Conservation (phyloP, 2,329 filamentous ascomycete genomes). For the Beauveria scarabaeidicola region DNA sequence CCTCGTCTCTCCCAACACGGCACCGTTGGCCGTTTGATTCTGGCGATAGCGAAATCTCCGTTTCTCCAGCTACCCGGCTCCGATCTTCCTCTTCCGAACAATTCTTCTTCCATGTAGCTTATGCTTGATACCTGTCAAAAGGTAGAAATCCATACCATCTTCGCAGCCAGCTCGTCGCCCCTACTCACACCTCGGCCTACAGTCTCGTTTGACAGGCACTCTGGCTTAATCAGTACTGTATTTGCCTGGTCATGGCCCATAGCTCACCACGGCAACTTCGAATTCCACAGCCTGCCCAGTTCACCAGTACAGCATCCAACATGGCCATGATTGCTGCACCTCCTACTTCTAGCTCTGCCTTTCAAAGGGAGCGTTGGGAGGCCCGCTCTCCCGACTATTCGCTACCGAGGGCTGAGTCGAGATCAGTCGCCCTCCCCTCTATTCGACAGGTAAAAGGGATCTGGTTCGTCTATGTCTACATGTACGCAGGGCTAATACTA, state of each 20-base stretch:
- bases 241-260: conserved; percentile 29
- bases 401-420: conserved; percentile 28
- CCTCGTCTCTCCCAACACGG: not conserved
- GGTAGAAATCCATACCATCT: not conserved
- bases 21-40: not conserved
- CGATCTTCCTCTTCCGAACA: not conserved
- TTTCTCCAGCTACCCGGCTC: not conserved
- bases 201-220: conserved; percentile 1
- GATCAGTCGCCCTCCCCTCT: conserved; percentile 39
- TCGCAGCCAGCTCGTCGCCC: not conserved
- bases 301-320: conserved; percentile 23
- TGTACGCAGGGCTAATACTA: conserved; percentile 15
- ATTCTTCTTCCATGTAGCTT: not conserved
- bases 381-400: conserved; percentile 26
- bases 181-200: not conserved
- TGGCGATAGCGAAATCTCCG: not conserved
- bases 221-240: not conserved
- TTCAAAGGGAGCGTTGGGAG: conserved; percentile 34
- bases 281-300: conserved; percentile 20
- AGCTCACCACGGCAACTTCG: conserved; percentile 26
- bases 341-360: conserved; percentile 31
- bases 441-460: conserved; percentile 39
- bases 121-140: not conserved
- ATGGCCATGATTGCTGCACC: conserved; percentile 45
- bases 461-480: not conserved